Conservation (phyloP, 441 rosid species). For the Croton setiger region DNA sequence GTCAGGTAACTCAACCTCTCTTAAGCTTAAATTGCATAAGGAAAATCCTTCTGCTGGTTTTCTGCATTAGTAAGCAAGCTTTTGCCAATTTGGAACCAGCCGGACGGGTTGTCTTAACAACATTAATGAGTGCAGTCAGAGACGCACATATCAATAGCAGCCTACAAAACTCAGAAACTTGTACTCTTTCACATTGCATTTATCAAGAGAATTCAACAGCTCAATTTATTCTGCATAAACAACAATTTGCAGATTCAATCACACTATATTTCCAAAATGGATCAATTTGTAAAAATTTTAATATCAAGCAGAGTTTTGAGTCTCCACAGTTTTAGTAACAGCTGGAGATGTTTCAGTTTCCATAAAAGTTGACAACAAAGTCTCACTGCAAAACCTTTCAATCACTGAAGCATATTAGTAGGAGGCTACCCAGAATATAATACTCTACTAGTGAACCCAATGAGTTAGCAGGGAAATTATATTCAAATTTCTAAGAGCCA, state of each 20-base stretch:
- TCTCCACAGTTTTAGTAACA: neutral
- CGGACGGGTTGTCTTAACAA: neutral
- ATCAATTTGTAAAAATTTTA: neutral
- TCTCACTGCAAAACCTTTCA: too few relatives aligned
- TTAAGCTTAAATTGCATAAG: neutral
- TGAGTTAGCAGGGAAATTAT: neutral
- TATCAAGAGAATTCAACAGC: neutral
- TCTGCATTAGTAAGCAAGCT: neutral
- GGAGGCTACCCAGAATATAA: neutral
- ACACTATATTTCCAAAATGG: too few relatives aligned
- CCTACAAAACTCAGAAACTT: neutral
- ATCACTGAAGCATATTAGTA: neutral
- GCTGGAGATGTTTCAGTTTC: neutral
- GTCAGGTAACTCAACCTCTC: neutral
- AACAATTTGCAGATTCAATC: neutral
- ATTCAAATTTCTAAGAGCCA: neutral
- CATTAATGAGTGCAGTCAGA: too few relatives aligned
- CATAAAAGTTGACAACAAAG: neutral
- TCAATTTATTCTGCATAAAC: neutral
- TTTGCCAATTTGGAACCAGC: neutral
- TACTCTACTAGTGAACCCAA: neutral
- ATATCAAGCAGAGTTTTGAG: neutral
- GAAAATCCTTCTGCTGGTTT: neutral
- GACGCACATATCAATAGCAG: too few relatives aligned
- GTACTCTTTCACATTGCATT: neutral